Evolutionary conservation across 2,329 filamentous ascomycete species (phyloP).

Genomic region (Pseudogymnoascus pannorum): DNA sequence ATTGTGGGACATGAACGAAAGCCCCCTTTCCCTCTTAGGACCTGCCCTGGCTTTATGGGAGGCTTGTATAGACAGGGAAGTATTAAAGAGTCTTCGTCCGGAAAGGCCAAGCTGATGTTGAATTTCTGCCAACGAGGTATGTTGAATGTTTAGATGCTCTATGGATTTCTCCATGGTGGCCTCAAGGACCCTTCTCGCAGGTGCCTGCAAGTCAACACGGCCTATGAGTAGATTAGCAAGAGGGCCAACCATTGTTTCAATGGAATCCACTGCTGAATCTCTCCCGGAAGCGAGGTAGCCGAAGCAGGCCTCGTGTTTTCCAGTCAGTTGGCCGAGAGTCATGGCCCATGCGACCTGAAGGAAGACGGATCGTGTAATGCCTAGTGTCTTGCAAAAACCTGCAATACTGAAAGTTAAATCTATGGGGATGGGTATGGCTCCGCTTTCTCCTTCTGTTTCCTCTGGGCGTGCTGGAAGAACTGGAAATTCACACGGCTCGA

Average conservation of each 20-base stretch:
- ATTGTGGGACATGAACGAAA: background rate
- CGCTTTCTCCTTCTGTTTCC: constrained; percentile 13
- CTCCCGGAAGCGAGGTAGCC: constrained; percentile 34
- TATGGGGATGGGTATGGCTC: background rate
- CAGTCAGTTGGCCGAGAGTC: constrained; percentile 31
- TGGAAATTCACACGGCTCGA: constrained; percentile 33
- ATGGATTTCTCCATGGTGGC: constrained; percentile 21
- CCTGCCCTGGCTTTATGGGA: background rate
- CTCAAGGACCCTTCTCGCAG: background rate
- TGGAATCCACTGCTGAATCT: constrained; percentile 38
- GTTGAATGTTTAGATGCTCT: constrained; percentile 26
- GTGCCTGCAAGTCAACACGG: constrained; percentile 17
- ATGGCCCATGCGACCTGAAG: constrained; percentile 47
- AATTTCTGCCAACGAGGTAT: constrained; percentile 37
- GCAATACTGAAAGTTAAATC: constrained; percentile 22
- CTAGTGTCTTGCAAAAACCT: constrained; percentile 30
- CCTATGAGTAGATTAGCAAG: constrained; percentile 35
- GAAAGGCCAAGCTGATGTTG: constrained; percentile 23
- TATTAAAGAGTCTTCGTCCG: constrained; percentile 21
- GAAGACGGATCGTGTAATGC: constrained; percentile 37
- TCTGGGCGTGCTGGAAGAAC: constrained; percentile 17
- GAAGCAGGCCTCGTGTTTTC: constrained; percentile 33
- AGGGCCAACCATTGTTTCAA: constrained; percentile 41
- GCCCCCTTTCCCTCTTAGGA: background rate
- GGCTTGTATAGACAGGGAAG: constrained; percentile 16